Evolutionary conservation across 1,284 basidiomycete species (phyloP).

Genomic region (Ganoderma leucocontextum): DNA sequence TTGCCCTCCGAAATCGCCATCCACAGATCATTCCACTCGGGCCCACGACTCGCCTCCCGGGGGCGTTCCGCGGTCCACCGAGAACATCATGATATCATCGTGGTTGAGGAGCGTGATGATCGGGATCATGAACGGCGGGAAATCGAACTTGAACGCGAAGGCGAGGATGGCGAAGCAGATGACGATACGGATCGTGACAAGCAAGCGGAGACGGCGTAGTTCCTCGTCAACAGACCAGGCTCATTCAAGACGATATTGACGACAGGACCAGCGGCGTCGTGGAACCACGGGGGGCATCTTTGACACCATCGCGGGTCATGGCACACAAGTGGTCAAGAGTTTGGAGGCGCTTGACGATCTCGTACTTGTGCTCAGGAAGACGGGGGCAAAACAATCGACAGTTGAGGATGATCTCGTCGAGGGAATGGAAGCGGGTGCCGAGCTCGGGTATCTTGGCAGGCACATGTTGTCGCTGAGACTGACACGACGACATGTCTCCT

Average conservation of each 20-base stretch:
- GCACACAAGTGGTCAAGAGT: constrained; percentile 89
- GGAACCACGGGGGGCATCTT: constrained; percentile 96
- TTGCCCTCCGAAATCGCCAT: constrained; percentile 71
- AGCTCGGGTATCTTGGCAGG: constrained; percentile 91
- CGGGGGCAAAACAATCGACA: constrained; percentile 93
- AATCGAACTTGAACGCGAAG: constrained; percentile 96
- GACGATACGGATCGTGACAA: constrained; percentile 98
- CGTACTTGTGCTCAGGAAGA: constrained; percentile 97
- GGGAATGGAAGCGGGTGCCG: constrained; percentile 78
- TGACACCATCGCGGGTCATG: constrained; percentile 98
- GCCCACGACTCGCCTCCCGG: constrained; percentile 69
- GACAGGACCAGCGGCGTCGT: constrained; percentile 96
- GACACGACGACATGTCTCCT: constrained; percentile 98
- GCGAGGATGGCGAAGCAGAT: constrained; percentile 96
- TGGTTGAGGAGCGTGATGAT: constrained; percentile 97
- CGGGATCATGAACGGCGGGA: constrained; percentile 99
- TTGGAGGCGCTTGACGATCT: constrained; percentile 93
- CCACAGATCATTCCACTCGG: constrained; percentile 84
- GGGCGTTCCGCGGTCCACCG: constrained; percentile 90
- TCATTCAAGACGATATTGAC: constrained; percentile 96
- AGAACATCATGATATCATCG: constrained; percentile 99
- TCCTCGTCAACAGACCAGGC: constrained; percentile 95
- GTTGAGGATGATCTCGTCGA: constrained; percentile 95
- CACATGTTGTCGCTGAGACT: constrained; percentile 98
- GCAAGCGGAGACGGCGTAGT: constrained; percentile 93